Percentiles rank a stretch among this genome's conserved stretches.
Conservation (phyloP, 2,329 filamentous ascomycete genomes). For the Ophiostoma angusticollis region DNA sequence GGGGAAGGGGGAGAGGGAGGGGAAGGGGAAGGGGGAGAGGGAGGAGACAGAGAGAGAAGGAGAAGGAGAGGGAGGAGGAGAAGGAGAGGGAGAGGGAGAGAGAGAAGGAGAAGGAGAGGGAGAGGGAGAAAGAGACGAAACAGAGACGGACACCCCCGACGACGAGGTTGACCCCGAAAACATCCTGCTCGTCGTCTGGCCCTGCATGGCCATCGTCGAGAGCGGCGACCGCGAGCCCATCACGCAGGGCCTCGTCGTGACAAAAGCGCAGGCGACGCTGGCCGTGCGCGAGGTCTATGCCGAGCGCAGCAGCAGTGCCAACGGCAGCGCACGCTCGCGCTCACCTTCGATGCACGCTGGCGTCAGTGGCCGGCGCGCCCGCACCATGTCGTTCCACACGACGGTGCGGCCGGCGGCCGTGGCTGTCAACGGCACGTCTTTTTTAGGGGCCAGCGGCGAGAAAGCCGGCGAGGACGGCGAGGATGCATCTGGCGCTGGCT, state of each 20-base stretch:
- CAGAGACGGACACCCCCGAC: conserved; percentile 3
- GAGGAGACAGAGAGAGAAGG: conserved; percentile 4
- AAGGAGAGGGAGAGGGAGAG: conserved; percentile 1
- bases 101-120: not conserved
- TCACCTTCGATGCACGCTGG: no score
- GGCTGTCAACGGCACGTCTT: conserved; percentile 6
- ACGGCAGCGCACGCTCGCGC: no score
- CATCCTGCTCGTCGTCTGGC: conserved; percentile 24
- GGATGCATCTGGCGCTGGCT: conserved; percentile 6
- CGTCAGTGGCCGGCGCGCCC: conserved; percentile 7
- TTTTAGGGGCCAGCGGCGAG: conserved; percentile 9
- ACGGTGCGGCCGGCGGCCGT: conserved; percentile 3
- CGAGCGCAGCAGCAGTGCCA: not conserved
- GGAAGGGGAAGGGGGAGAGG: not conserved
- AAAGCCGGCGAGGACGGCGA: no score
- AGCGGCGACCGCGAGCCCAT: conserved; percentile 22
- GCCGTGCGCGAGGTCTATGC: conserved; percentile 10
- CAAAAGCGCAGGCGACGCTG: conserved; percentile 20
- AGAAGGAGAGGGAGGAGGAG: not conserved
- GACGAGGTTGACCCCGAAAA: conserved; percentile 20
- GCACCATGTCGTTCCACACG: conserved; percentile 12
- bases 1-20: conserved; percentile 1
- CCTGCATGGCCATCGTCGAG: conserved; percentile 23
- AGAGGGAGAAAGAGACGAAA: not conserved
- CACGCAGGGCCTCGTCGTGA: conserved; percentile 23